These are phyloP conservation scores for Parmales sp. DNA, from an alignment of 108 stramenopile genomes.

Conservation along the genomic window DNA sequence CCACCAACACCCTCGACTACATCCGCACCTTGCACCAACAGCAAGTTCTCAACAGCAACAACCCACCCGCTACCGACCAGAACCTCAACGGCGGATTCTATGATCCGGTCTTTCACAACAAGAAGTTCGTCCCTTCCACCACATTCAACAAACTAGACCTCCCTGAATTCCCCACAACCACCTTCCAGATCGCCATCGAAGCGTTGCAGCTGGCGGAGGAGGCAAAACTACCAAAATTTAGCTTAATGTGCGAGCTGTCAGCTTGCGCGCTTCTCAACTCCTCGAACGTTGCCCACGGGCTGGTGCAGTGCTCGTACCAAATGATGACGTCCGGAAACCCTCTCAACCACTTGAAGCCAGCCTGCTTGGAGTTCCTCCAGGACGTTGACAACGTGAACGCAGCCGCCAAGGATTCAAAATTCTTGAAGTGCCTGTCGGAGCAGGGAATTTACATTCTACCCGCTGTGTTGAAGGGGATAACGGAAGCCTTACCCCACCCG, in stretches of 20 bases:
- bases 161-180: slow-evolving; percentile 41
- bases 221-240: slow-evolving; percentile 55
- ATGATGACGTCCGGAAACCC: slow-evolving; percentile 47
- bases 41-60: slow-evolving; percentile 26
- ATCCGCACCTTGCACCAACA: background rate
- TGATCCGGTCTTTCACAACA: slow-evolving; percentile 20
- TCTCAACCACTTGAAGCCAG: slow-evolving; percentile 57
- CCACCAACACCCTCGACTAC: background rate
- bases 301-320: slow-evolving; percentile 44
- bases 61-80: background rate
- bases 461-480: slow-evolving; percentile 47
- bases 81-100: too few relatives aligned
- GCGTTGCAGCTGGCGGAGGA: slow-evolving; percentile 64
- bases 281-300: slow-evolving; percentile 52
- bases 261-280: slow-evolving; percentile 47
- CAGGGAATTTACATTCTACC: slow-evolving; percentile 39
- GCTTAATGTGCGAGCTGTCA: slow-evolving; percentile 75
- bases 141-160: slow-evolving; percentile 35
- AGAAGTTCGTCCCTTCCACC: slow-evolving; percentile 2
- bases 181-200: slow-evolving; percentile 53
- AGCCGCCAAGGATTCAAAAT: slow-evolving; percentile 31
- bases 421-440: slow-evolving; percentile 41
- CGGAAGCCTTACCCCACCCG: slow-evolving; percentile 49
- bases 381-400: slow-evolving; percentile 41
- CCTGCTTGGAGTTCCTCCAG: slow-evolving; percentile 47